These are phyloP conservation scores for Tarenaya hassleriana DNA, from an alignment of 345 rosid species.

Conservation along the genomic window DNA sequence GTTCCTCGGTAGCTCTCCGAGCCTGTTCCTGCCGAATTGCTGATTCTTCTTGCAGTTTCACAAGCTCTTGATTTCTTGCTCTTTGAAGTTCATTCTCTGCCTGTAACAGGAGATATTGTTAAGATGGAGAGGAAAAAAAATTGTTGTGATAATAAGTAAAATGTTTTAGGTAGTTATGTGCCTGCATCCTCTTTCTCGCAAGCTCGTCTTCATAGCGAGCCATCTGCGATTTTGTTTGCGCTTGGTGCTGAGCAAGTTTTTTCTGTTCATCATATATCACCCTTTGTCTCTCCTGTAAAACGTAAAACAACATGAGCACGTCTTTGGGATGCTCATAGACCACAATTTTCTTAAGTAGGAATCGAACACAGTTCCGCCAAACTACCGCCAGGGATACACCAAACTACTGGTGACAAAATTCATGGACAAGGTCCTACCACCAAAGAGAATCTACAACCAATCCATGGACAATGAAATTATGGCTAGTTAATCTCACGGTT, in stretches of 20 bases:
- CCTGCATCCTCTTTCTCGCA: conserved; percentile 99
- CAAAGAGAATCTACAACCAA: background rate
- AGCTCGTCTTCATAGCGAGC: conserved; percentile 90
- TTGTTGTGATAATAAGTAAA: background rate
- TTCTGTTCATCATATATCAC: conserved; percentile 88
- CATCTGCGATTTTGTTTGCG: conserved; percentile 91
- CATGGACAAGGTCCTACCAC: no score
- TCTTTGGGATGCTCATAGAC: background rate
- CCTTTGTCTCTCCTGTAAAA: conserved; percentile 75
- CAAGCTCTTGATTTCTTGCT: conserved; percentile 92
- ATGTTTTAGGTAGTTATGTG: conserved; percentile 24
- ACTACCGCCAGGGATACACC: no score
- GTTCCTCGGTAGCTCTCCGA: conserved; percentile 90
- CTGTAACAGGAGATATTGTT: conserved; percentile 37
- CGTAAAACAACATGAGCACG: conserved; percentile 15
- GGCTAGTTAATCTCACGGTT: conserved; percentile 44
- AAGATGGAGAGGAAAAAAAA: conserved; percentile 15
- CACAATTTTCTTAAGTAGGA: background rate
- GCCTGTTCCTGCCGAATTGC: conserved; percentile 80
- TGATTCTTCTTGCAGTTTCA: conserved; percentile 87
- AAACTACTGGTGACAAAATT: no score
- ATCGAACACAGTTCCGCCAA: background rate
- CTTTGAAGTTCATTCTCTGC: conserved; percentile 87
- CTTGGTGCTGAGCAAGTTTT: conserved; percentile 82
- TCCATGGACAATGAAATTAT: background rate